A percentile compares a stretch with the other conserved stretches of the same genome.
Conservation (phyloP, 495 filamentous ascomycete genomes). For the Penicillium waksmanii region DNA sequence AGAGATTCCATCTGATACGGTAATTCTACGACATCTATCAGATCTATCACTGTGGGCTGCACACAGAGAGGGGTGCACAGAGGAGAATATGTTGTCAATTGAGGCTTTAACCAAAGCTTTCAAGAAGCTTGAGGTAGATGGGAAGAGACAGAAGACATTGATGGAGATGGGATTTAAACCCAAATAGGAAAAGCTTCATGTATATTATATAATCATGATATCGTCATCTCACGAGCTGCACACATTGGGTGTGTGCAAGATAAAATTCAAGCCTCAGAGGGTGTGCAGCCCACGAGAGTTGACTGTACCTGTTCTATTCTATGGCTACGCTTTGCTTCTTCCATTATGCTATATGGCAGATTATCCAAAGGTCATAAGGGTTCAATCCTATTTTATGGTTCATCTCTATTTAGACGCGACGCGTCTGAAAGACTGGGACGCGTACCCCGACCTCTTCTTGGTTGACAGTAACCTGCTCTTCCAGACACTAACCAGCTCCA, state of each 20-base stretch:
- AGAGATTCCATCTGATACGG: too few relatives aligned
- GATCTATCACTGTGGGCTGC: too few relatives aligned
- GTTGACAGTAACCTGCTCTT: slow-evolving; percentile 7
- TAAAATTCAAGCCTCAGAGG: too few relatives aligned
- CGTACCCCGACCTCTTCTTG: slow-evolving; percentile 8
- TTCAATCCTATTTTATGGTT: neutral
- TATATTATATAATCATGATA: slow-evolving; percentile 7
- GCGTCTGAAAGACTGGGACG: slow-evolving; percentile 9
- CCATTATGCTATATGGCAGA: too few relatives aligned
- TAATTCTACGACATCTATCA: too few relatives aligned
- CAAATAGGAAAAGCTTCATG: slow-evolving; percentile 10
- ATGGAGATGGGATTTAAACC: slow-evolving; percentile 8
- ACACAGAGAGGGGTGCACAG: too few relatives aligned
- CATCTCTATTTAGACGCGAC: neutral
- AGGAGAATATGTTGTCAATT: slow-evolving; percentile 2
- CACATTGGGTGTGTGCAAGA: too few relatives aligned
- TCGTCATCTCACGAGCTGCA: neutral
- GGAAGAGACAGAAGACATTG: slow-evolving; percentile 13
- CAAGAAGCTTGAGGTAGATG: slow-evolving; percentile 11
- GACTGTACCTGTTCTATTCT: too few relatives aligned
- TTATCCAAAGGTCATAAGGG: too few relatives aligned
- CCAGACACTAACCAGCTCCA: too few relatives aligned
- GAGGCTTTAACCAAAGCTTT: slow-evolving; percentile 3
- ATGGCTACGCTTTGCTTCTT: too few relatives aligned
- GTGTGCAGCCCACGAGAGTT: too few relatives aligned